Conservation (phyloP, 2,329 filamentous ascomycete genomes). For the Monilinia aucupariae region DNA sequence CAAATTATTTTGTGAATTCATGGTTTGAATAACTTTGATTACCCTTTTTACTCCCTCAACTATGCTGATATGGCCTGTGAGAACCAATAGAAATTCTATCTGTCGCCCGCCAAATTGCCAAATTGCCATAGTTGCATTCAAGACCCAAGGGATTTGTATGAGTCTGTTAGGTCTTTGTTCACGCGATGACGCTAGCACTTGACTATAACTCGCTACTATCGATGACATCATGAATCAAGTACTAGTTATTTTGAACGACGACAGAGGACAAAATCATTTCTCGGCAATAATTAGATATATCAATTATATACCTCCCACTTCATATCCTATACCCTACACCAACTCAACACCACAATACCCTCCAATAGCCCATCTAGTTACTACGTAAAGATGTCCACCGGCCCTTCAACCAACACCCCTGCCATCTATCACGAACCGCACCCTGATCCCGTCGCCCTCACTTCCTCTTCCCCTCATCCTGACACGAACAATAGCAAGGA, state of each 20-base stretch:
- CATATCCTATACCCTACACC: too few species aligned
- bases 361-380: background rate
- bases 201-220: background rate
- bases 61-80: background rate
- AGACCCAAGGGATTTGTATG: background rate
- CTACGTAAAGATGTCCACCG: background rate
- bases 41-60: background rate
- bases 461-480: background rate
- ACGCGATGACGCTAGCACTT: background rate
- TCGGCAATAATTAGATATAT: background rate
- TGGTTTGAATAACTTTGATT: background rate
- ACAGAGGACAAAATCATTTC: background rate
- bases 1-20: background rate
- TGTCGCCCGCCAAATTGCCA: background rate
- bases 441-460: conserved; percentile 15
- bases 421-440: conserved; percentile 14
- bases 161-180: background rate
- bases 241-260: background rate
- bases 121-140: too few species aligned
- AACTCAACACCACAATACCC: background rate
- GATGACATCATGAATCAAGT: background rate
- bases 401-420: background rate
- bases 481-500: conserved; percentile 16
- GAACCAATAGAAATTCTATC: background rate
- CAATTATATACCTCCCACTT: background rate